Evolutionary conservation across 345 rosid species (phyloP).

Genomic region (Heritiera littoralis): DNA sequence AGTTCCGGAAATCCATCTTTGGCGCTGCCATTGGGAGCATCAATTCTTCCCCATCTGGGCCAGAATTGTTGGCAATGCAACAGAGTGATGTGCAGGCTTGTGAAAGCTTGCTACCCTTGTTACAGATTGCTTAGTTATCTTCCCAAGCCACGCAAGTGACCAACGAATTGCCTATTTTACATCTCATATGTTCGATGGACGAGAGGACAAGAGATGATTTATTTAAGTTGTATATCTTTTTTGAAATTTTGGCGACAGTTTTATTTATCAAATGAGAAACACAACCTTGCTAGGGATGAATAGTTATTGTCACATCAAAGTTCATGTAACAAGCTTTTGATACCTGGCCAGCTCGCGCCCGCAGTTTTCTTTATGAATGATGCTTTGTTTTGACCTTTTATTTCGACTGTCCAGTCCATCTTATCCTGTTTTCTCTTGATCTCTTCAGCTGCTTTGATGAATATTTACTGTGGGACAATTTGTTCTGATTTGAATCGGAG

Average conservation of each 20-base stretch:
- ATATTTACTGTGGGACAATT: too few relatives aligned
- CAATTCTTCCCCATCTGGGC: not conserved
- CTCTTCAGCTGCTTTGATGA: too few relatives aligned
- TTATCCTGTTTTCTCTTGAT: too few relatives aligned
- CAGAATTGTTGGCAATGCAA: not conserved
- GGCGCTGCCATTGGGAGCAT: conserved; percentile 19
- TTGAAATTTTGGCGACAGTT: not conserved
- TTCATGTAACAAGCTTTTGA: not conserved
- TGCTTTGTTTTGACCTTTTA: not conserved
- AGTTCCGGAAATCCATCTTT: not conserved
- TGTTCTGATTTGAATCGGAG: too few relatives aligned
- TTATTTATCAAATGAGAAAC: conserved; percentile 6
- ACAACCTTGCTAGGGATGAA: not conserved
- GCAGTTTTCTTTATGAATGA: not conserved
- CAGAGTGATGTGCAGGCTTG: not conserved
- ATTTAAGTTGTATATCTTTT: conserved; percentile 10
- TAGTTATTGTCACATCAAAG: not conserved
- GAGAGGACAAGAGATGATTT: conserved; percentile 14
- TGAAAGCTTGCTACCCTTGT: not conserved
- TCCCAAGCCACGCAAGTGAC: not conserved
- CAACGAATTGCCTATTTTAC: conserved; percentile 5
- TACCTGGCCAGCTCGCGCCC: not conserved
- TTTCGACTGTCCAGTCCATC: too few relatives aligned
- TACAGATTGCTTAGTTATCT: conserved; percentile 19
- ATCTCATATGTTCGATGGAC: not conserved